Evolutionary conservation across 192 early-diverging fungal genomes (phyloP), one percentile per base, ranked within the genome.

Genomic region (Chytriomyces confervae): DNA sequence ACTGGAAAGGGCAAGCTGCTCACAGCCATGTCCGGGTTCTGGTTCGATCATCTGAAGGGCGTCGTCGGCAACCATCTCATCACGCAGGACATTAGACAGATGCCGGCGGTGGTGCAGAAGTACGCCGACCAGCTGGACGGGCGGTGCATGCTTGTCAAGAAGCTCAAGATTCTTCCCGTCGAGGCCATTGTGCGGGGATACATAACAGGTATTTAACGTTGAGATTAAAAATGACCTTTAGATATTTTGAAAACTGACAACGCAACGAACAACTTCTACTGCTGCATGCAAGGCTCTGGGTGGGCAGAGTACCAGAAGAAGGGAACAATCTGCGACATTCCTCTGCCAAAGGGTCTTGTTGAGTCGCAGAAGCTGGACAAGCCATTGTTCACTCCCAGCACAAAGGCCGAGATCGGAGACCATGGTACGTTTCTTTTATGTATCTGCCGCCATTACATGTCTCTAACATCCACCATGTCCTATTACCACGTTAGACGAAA

Each of bases 111-210:
- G 7, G 91, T 99, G 57, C 93, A 95, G 76, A 88, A 97, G 82
- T 98, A 99, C 86, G 86, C 87, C 50, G 88, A 87, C 47, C 96
- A 98, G 83, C 84, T 99, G 13, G 91, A 93, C 65, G 93, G 96
- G 7, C 91, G 97, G 76, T 93, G 91, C 62, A 91, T 99, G 82
- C 86, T 99, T 63, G 98, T 99, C 51, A 92, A 92, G 82, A 95
- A 92, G 73, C 91, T 96, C 61, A 89, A 91, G 61, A 95, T 99
- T 20, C 86, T 98, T 36, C 96, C 96, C 5, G 91, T 99, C 51
- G 98, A 99, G 86, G 96, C 98, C 16, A 99, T 99, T 80, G 96
- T 99, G 16, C 91, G 98, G 65, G 98, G 98, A 16, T 98, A 97
- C 82, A 95, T 99, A 65, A 95, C 96, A 53, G 93, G 93, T 90